Conservation (phyloP, 192 early-diverging fungal species). For the Entomortierella lignicola region DNA sequence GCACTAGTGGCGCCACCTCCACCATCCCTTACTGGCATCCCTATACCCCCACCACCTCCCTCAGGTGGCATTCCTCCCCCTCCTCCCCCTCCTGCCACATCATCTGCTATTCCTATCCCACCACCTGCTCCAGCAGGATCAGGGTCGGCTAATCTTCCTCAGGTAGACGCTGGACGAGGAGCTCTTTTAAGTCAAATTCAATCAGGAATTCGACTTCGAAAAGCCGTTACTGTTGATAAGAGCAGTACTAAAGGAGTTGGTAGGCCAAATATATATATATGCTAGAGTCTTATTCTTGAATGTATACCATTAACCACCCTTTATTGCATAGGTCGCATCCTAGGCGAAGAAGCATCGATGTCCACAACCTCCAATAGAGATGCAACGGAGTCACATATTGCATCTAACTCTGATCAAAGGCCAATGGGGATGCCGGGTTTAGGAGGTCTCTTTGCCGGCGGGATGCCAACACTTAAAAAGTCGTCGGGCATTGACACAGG, state of each 20-base stretch:
- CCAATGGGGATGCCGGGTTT: constrained; percentile 53
- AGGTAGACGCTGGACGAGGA: constrained; percentile 45
- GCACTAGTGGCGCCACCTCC: constrained; percentile 31
- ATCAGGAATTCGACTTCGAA: constrained; percentile 68
- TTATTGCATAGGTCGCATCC: constrained; percentile 48
- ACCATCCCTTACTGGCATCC: background rate
- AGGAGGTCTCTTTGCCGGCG: constrained; percentile 74
- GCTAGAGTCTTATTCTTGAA: background rate
- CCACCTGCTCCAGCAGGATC: constrained; percentile 8
- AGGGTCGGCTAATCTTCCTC: constrained; percentile 10
- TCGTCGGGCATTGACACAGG: constrained; percentile 44
- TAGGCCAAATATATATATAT: background rate
- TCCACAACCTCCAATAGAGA: constrained; percentile 1
- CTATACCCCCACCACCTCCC: constrained; percentile 12
- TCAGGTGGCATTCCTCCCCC: constrained; percentile 15
- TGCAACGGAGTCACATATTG: constrained; percentile 10
- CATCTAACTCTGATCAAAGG: constrained; percentile 29
- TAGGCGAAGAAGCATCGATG: constrained; percentile 43
- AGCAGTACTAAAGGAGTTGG: constrained; percentile 56
- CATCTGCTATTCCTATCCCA: constrained; percentile 19
- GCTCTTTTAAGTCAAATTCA: constrained; percentile 82
- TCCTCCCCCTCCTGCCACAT: constrained; percentile 24
- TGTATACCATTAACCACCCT: background rate
- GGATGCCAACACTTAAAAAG: constrained; percentile 74
- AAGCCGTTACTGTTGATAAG: constrained; percentile 74